These are phyloP conservation scores for Quillaja saponaria DNA, from an alignment of 306 rosid species.

Conservation along the genomic window DNA sequence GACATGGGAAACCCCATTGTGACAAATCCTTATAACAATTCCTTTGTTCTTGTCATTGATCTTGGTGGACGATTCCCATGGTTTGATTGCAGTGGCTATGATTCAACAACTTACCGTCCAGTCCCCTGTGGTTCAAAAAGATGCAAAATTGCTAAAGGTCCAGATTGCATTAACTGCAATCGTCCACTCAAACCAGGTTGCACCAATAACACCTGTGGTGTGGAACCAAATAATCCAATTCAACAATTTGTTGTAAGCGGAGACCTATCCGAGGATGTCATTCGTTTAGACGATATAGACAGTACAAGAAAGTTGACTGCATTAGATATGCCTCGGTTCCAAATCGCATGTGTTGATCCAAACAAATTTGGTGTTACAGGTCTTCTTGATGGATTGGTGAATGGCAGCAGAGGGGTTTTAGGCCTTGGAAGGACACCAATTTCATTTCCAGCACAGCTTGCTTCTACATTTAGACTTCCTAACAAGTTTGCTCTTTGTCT, in stretches of 20 bases:
- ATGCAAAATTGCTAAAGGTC: conserved; percentile 23
- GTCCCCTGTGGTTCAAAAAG: conserved; percentile 22
- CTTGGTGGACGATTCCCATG: conserved; percentile 41
- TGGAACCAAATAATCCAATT: conserved; percentile 23
- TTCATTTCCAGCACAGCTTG: conserved; percentile 29
- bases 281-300: background rate
- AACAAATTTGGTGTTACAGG: conserved; percentile 23
- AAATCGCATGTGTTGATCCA: conserved; percentile 31
- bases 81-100: conserved; percentile 33
- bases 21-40: no score
- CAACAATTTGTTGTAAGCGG: conserved; percentile 14
- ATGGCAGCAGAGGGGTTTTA: conserved; percentile 19
- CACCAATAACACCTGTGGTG: conserved; percentile 36
- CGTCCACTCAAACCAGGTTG: conserved; percentile 48
- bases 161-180: conserved; percentile 24
- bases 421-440: conserved; percentile 39
- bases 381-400: conserved; percentile 22
- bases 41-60: conserved; percentile 25
- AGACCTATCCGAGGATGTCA: conserved; percentile 25
- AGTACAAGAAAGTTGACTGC: background rate
- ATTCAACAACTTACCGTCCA: conserved; percentile 34
- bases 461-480: background rate
- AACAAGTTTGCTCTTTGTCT: conserved; percentile 41
- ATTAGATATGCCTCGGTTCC: background rate
- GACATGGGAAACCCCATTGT: conserved; percentile 36